Conservation (phyloP, 2,329 filamentous ascomycete species). For the Rhynchosporium secalis region DNA sequence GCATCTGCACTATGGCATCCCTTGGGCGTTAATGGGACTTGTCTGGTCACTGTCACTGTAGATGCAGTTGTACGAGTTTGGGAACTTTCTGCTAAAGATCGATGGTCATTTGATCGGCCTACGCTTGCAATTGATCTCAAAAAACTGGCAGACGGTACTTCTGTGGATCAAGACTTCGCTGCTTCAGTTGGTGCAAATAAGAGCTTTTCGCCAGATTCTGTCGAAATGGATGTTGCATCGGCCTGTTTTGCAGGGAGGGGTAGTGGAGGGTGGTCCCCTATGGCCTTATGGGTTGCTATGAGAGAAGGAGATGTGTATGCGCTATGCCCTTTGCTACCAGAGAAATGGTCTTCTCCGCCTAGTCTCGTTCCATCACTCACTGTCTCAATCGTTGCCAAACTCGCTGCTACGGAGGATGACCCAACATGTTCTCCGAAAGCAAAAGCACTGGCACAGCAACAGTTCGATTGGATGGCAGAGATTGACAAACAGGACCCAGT, state of each 20-base stretch:
- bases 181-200: slow-evolving; percentile 74
- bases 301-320: slow-evolving; percentile 90
- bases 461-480: slow-evolving; percentile 67
- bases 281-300: slow-evolving; percentile 98
- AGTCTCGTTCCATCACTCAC: slow-evolving; percentile 80
- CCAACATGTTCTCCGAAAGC: slow-evolving; percentile 51
- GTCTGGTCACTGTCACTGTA: slow-evolving; percentile 82
- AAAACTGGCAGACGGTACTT: slow-evolving; percentile 83
- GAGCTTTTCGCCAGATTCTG: slow-evolving; percentile 82
- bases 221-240: slow-evolving; percentile 92
- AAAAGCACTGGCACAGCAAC: slow-evolving; percentile 61
- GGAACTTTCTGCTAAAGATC: slow-evolving; percentile 82
- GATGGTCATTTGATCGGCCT: slow-evolving; percentile 84
- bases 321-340: slow-evolving; percentile 83
- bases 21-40: slow-evolving; percentile 76
- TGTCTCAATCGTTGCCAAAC: slow-evolving; percentile 76
- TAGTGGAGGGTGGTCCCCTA: slow-evolving; percentile 86
- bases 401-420: slow-evolving; percentile 63
- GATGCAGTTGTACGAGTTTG: slow-evolving; percentile 88
- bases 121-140: slow-evolving; percentile 83
- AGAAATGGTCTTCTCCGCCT: slow-evolving; percentile 77
- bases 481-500: slow-evolving; percentile 62
- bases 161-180: slow-evolving; percentile 77
- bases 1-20: slow-evolving; percentile 90
- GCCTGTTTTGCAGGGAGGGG: slow-evolving; percentile 71